Conservation (phyloP, 495 filamentous ascomycete species). For the Aspergillus bertholletiae region DNA sequence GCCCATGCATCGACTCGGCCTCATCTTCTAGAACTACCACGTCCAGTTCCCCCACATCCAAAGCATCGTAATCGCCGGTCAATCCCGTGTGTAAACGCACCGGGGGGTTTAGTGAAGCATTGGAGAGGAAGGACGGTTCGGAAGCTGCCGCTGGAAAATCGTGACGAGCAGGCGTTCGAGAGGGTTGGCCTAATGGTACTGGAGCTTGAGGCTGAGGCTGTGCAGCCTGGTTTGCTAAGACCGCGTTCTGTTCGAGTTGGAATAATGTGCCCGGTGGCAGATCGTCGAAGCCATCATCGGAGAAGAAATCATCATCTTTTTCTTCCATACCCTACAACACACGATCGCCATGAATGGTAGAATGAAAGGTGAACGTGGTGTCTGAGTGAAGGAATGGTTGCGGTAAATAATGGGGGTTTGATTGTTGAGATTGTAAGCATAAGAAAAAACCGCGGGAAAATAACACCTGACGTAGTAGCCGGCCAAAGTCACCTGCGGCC, state of each 20-base stretch:
- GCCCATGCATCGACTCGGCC: constrained; percentile 19
- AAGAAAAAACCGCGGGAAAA: neutral
- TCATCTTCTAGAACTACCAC: constrained; percentile 49
- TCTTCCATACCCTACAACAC: constrained; percentile 49
- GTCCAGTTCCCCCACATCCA: constrained; percentile 54
- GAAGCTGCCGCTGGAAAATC: constrained; percentile 3
- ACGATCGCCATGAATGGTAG: constrained; percentile 40
- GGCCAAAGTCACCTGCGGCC: constrained; percentile 11
- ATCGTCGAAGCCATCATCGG: constrained; percentile 59
- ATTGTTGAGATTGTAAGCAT: neutral
- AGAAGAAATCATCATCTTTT: constrained; percentile 62
- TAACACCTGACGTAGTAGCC: constrained; percentile 9
- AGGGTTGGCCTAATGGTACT: constrained; percentile 5
- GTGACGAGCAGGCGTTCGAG: constrained; percentile 10
- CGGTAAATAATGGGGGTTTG: neutral
- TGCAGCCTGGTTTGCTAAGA: constrained; percentile 43
- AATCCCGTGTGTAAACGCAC: constrained; percentile 36
- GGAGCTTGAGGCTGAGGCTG: constrained; percentile 1
- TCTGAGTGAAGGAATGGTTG: neutral
- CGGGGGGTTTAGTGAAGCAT: constrained; percentile 24
- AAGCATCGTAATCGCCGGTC: constrained; percentile 50
- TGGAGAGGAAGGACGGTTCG: constrained; percentile 5
- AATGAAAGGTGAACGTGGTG: constrained; percentile 6
- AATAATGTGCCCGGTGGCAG: constrained; percentile 49
- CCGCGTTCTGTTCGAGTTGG: constrained; percentile 54